Conservation (phyloP, 768 basidiomycete genomes). For the Trametes cubensis region DNA sequence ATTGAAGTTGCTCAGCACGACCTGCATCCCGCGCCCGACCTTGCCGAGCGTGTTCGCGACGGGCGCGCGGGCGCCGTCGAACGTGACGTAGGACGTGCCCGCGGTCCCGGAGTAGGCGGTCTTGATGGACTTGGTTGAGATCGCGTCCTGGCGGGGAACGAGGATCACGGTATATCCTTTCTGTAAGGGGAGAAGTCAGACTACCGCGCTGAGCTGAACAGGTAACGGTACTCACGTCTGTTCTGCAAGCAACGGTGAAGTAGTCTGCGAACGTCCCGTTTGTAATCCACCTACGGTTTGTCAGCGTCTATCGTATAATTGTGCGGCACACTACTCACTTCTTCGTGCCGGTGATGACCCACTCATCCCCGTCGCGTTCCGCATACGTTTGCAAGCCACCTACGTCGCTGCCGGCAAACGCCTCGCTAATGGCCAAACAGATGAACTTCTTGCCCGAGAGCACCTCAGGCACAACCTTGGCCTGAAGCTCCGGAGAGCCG, state of each 20-base stretch:
- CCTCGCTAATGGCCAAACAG: conserved; percentile 89
- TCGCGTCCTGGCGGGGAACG: conserved; percentile 67
- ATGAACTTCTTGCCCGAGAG: conserved; percentile 82
- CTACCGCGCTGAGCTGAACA: background rate
- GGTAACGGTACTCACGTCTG: conserved; percentile 48
- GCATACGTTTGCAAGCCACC: conserved; percentile 85
- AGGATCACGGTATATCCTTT: conserved; percentile 77
- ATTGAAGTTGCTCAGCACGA: conserved; percentile 86
- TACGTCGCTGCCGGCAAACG: conserved; percentile 90
- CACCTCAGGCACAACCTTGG: conserved; percentile 72
- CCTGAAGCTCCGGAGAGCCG: conserved; percentile 72
- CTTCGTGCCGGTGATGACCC: conserved; percentile 92
- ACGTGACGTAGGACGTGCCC: conserved; percentile 86
- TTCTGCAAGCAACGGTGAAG: conserved; percentile 78
- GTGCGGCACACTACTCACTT: conserved; percentile 52
- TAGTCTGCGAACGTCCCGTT: conserved; percentile 86
- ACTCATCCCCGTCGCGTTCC: conserved; percentile 79
- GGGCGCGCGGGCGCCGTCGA: conserved; percentile 81
- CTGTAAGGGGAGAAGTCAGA: conserved; percentile 35
- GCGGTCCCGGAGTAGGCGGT: conserved; percentile 91
- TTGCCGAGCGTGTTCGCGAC: conserved; percentile 86
- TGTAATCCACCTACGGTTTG: conserved; percentile 74
- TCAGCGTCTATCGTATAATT: background rate
- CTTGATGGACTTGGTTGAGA: conserved; percentile 88
- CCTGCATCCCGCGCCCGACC: conserved; percentile 80